Percentiles rank a stretch among this genome's conserved stretches.
Evolutionary conservation across 305 asterid species (phyloP).

Genomic region (Fraxinus greggii): DNA sequence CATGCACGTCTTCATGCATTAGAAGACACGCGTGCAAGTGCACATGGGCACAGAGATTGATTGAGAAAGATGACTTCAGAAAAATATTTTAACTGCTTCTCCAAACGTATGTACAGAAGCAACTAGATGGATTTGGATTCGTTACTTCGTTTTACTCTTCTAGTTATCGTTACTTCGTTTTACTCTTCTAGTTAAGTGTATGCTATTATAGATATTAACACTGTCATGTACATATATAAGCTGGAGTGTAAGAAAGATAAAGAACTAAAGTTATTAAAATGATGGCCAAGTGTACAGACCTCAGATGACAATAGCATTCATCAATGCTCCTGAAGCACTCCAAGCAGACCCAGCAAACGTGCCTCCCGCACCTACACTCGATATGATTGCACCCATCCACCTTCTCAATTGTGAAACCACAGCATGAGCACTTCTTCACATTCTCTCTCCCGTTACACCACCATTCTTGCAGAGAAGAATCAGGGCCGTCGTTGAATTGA

Average conservation of each 20-base stretch:
- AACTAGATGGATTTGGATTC: background rate
- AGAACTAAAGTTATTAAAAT: slow-evolving; percentile 18
- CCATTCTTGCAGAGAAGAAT: slow-evolving; percentile 74
- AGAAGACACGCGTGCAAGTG: background rate
- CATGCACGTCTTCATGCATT: background rate
- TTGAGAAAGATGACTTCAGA: background rate
- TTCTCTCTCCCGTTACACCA: slow-evolving; percentile 62
- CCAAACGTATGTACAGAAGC: slow-evolving; percentile 9
- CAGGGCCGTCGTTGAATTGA: slow-evolving; percentile 69
- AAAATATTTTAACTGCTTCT: slow-evolving; percentile 10
- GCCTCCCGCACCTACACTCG: slow-evolving; percentile 70
- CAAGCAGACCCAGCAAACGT: slow-evolving; percentile 86
- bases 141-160: background rate
- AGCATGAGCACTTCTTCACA: slow-evolving; percentile 70
- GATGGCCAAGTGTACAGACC: slow-evolving; percentile 49
- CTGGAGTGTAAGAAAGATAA: background rate
- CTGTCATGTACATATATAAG: background rate
- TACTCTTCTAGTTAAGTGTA: background rate
- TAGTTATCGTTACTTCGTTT: background rate
- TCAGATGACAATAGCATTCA: slow-evolving; percentile 68
- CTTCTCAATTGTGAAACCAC: slow-evolving; percentile 76
- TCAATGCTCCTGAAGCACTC: slow-evolving; percentile 41
- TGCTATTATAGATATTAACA: background rate
- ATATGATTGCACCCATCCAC: slow-evolving; percentile 88
- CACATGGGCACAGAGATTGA: background rate